Conservation (phyloP, 331 rosid species). For the Dryas integrifolia region DNA sequence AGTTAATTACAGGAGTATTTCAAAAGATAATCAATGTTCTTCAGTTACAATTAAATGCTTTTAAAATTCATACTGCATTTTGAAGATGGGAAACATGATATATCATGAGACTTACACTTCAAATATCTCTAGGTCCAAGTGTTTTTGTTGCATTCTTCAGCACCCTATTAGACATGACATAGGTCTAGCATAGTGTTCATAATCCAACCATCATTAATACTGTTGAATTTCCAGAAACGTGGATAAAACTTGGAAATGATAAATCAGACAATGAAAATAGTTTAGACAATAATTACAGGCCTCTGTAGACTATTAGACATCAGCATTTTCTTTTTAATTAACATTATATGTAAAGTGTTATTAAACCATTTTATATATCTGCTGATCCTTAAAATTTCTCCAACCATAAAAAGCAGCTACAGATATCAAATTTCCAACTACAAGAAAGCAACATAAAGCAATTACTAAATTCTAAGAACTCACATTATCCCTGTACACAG, state of each 20-base stretch:
- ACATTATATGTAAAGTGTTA: background rate
- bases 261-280: background rate
- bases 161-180: constrained; percentile 2
- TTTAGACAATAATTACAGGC: no score
- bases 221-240: background rate
- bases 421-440: background rate
- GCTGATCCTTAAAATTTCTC: background rate
- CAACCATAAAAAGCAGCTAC: constrained; percentile 4
- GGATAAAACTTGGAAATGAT: background rate
- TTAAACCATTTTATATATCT: background rate
- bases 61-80: background rate
- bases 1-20: background rate
- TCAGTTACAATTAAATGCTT: background rate
- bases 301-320: background rate
- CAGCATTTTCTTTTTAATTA: background rate
- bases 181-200: background rate
- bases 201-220: background rate
- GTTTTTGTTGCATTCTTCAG: background rate
- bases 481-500: constrained; percentile 60
- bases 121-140: background rate
- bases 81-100: background rate
- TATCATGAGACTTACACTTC: background rate
- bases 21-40: background rate
- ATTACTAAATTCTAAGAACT: constrained; percentile 39
- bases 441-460: background rate